Evolutionary conservation across 106 monocot species (phyloP), one percentile per base, ranked within the genome.

Genomic region (Chionographis japonica): DNA sequence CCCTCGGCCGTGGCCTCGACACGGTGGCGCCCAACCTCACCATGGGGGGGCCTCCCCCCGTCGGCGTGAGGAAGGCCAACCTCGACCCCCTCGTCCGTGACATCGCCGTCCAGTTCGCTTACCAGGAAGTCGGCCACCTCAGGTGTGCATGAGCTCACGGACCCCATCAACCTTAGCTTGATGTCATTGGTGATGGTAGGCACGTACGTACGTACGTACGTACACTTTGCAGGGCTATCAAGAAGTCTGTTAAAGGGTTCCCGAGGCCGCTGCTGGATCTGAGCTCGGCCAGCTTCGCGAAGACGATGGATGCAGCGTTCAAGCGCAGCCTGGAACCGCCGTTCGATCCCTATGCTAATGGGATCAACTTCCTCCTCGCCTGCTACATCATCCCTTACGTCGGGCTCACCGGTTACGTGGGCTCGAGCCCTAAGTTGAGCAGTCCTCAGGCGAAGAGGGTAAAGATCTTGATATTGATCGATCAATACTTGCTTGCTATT

Each of bases 121-220:
- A 73, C 53, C 85, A 92, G 58, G 92, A 92, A 75, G 83, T 92
- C 3, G 88, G 92, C 1, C 92, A 92, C 54, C 38, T 92, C 43
- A 83, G 79, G 86, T 89, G 3, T 13, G 7, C 4, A 13, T 53
- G 1, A 10, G 36, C 50, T 6, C 18, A 27, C 27, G 27, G 0
- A 27, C 27, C 27, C 27, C 27, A 27, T 27, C 27, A 27, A 27
- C 27, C 27, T 27, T 27, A 27, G 27, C 27, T 27, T 27, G 27
- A 27, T 27, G 27, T 27, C 27, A 27, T 27, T 27, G 27, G 27
- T 27, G 27, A 27, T 1, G 27, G 27, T 27, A 0, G 27, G 27
- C 1, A 27, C 27, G 27, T 27, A 27, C 27, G 27, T 27, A 27
- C 27, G 27, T 27, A 27, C 27, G 27, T 27, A 27, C 27, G 27